Conservation (phyloP, 1,284 basidiomycete species). For the Pulchroboletus neoregius region DNA sequence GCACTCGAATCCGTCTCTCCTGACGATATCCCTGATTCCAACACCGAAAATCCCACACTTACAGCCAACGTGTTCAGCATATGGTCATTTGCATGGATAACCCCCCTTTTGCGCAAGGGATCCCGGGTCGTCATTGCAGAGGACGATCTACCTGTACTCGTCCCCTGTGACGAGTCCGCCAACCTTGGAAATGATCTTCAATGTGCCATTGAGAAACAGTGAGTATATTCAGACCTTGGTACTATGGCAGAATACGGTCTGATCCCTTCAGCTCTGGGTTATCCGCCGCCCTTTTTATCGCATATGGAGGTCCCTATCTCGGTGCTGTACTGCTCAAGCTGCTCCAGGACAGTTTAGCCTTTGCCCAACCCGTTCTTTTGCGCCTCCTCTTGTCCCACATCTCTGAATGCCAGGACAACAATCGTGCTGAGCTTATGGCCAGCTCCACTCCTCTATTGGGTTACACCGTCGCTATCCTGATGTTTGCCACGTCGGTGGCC, state of each 20-base stretch:
- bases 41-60: constrained; percentile 67
- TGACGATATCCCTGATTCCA: constrained; percentile 49
- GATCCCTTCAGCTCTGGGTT: constrained; percentile 40
- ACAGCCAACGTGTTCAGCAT: constrained; percentile 82
- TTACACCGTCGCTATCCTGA: constrained; percentile 70
- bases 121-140: constrained; percentile 63
- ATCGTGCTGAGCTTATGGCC: constrained; percentile 15
- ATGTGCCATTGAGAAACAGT: constrained; percentile 58
- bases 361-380: constrained; percentile 88
- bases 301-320: constrained; percentile 79
- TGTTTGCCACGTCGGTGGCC: constrained; percentile 74
- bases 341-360: constrained; percentile 75
- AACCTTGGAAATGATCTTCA: constrained; percentile 67
- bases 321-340: constrained; percentile 69
- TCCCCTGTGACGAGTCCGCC: constrained; percentile 68
- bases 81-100: constrained; percentile 81
- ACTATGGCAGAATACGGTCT: neutral
- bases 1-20: constrained; percentile 70
- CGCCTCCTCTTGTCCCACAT: constrained; percentile 81
- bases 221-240: constrained; percentile 18
- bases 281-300: constrained; percentile 66
- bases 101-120: constrained; percentile 71
- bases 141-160: constrained; percentile 69
- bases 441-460: constrained; percentile 50
- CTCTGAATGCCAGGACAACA: constrained; percentile 60